These are phyloP conservation scores for Fusarium buharicum DNA, from an alignment of 2,329 filamentous ascomycete species.

Conservation along the genomic window DNA sequence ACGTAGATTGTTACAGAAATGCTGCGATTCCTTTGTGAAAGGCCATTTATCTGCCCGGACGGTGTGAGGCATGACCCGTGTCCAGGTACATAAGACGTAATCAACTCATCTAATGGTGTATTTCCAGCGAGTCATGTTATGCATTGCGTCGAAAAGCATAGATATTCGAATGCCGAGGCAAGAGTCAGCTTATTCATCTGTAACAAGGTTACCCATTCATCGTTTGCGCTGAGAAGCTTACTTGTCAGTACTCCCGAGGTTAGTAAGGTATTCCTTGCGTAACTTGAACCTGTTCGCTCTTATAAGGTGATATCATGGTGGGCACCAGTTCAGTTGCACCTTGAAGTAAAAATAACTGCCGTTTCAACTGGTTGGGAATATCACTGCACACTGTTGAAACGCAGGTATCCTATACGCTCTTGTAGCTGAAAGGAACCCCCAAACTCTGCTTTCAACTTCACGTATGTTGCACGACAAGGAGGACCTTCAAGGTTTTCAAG, in stretches of 20 bases:
- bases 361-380: no score
- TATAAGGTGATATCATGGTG: no score
- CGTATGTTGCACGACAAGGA: no score
- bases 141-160: constrained; percentile 5
- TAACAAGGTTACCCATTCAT: neutral
- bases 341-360: no score
- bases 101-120: neutral
- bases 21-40: neutral
- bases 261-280: neutral
- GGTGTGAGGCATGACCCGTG: neutral
- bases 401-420: no score
- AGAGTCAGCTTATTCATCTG: constrained; percentile 9
- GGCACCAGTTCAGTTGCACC: no score
- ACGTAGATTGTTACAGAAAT: neutral
- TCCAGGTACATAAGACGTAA: neutral
- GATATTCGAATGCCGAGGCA: neutral
- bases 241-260: neutral
- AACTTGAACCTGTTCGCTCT: no score
- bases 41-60: neutral
- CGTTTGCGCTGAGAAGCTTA: neutral
- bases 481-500: no score
- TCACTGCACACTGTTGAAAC: no score
- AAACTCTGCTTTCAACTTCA: no score
- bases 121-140: constrained; percentile 9
- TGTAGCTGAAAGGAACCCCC: no score